A percentile compares a stretch with the other conserved stretches of the same genome.
These are phyloP conservation scores for Clonostachys solani DNA, from an alignment of 2,329 filamentous ascomycete species.

Conservation along the genomic window DNA sequence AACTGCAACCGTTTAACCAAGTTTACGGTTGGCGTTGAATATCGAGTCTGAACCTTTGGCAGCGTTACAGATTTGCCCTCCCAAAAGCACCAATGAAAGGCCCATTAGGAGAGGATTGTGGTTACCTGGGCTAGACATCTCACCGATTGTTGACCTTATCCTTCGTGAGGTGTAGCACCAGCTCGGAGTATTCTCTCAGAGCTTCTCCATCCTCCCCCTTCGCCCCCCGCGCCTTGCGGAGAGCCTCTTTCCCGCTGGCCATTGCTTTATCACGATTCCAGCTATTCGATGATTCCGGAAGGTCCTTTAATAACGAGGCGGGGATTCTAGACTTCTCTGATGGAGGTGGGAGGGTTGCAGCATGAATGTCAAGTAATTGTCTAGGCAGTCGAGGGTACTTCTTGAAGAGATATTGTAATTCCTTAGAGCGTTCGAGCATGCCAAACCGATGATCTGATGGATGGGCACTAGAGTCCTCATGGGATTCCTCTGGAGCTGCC, in stretches of 20 bases:
- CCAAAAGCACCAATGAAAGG: too few relatives aligned
- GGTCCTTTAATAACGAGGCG: conserved; percentile 23
- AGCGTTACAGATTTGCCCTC: not conserved
- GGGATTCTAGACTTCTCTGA: conserved; percentile 16
- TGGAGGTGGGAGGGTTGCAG: conserved; percentile 37
- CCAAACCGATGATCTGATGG: not conserved
- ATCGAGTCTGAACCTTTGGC: too few relatives aligned
- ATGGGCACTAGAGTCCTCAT: not conserved
- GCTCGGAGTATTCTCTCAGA: conserved; percentile 55
- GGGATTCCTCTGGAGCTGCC: conserved; percentile 3
- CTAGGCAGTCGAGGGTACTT: conserved; percentile 45
- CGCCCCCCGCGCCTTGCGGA: conserved; percentile 44
- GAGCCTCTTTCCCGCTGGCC: conserved; percentile 46
- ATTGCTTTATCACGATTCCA: conserved; percentile 59
- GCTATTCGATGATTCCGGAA: conserved; percentile 21
- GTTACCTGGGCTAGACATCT: conserved; percentile 2
- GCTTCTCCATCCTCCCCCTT: conserved; percentile 53
- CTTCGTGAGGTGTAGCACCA: conserved; percentile 46
- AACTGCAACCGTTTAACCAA: too few relatives aligned
- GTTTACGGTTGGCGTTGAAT: too few relatives aligned
- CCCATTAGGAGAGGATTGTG: too few relatives aligned
- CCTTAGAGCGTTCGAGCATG: conserved; percentile 40
- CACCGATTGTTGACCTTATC: conserved; percentile 6
- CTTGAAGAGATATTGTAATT: conserved; percentile 45
- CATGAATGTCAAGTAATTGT: conserved; percentile 43